Evolutionary conservation across 192 early-diverging fungal genomes (phyloP).

Genomic region (Linnemannia hyalina): DNA sequence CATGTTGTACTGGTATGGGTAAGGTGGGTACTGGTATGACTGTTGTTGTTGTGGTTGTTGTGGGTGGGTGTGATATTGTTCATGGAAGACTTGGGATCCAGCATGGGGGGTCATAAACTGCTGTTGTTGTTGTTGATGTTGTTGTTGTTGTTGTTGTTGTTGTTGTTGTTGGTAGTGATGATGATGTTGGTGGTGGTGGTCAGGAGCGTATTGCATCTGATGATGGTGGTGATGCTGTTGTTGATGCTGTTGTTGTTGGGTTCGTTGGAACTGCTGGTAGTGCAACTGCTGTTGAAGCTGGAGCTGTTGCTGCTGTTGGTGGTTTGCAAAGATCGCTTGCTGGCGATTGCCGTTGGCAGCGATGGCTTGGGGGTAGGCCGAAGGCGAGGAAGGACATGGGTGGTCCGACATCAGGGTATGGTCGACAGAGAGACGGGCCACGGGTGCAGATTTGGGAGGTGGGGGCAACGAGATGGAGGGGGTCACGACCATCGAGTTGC

Average conservation of each 20-base stretch:
- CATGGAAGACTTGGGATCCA: neutral
- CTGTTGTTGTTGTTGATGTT: slow-evolving; percentile 10
- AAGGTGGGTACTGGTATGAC: neutral
- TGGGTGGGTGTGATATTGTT: neutral
- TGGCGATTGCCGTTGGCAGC: neutral
- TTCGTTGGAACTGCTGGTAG: slow-evolving; percentile 16
- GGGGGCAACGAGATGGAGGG: neutral
- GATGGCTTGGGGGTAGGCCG: neutral
- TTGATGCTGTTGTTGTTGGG: slow-evolving; percentile 22
- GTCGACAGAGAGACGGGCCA: slow-evolving; percentile 4
- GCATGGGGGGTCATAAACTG: slow-evolving; percentile 28
- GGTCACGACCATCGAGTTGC: neutral
- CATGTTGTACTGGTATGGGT: slow-evolving; percentile 19
- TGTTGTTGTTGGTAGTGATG: slow-evolving; percentile 9
- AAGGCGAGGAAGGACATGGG: neutral
- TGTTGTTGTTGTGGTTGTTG: neutral
- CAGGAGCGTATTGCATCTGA: neutral
- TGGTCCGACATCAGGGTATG: slow-evolving; percentile 9
- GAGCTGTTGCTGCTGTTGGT: slow-evolving; percentile 17
- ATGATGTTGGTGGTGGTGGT: slow-evolving; percentile 20
- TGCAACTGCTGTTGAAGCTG: slow-evolving; percentile 19
- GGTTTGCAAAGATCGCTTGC: neutral
- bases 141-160: neutral
- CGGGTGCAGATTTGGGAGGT: neutral
- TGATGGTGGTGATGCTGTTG: slow-evolving; percentile 21